Evolutionary conservation across 768 basidiomycete genomes (phyloP), one percentile per base, ranked within the genome.

Genomic region (Porphyrellus cyaneotinctus): DNA sequence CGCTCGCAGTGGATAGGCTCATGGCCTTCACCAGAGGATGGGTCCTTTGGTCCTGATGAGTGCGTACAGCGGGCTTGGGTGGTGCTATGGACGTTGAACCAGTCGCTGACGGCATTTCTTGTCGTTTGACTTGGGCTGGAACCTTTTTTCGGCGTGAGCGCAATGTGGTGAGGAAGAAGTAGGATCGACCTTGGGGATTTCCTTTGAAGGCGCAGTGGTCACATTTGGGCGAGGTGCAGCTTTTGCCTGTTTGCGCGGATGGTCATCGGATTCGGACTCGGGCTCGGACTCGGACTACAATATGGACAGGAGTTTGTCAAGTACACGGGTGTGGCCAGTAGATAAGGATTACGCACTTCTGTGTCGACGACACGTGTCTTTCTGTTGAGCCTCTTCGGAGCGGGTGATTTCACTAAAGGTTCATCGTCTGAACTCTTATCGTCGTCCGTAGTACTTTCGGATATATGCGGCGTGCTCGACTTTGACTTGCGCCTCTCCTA

Each of bases 11-110:
- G 1, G 67, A 52, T 31, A 70, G 33, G 47, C 42, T 47, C 32
- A 72, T 61, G 10, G 67, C 15, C 49, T 72, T 72, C 3, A 74
- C 72, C 24, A 69, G 52, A 38, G 72, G 71, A 41, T 66, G 51
- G 36, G 43, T 1, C 46, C 49, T 61, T 48, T 69, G 67, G 30
- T 68, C 69, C 35, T 70, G 67, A 35, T 68, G 67, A 31, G 69
- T 68, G 35, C 69, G 60, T 13, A 53, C 15, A 41, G 54, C 20
- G 22, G 52, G 20, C 47, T 57, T 70, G 18, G 59, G 58, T 20
- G 57, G 52, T 17, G 54, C 56, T 20, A 49, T 48, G 36, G 42
- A 39, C 17, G 18, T 24, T 8, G 58, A 52, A 36, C 47, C 11
- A 13, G 43, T n/a, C 23, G 36, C 24, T 32, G 47, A 43, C 1